Evolutionary conservation across 164 flowering plant species (phyloP).

Genomic region (Macadamia integrifolia): DNA sequence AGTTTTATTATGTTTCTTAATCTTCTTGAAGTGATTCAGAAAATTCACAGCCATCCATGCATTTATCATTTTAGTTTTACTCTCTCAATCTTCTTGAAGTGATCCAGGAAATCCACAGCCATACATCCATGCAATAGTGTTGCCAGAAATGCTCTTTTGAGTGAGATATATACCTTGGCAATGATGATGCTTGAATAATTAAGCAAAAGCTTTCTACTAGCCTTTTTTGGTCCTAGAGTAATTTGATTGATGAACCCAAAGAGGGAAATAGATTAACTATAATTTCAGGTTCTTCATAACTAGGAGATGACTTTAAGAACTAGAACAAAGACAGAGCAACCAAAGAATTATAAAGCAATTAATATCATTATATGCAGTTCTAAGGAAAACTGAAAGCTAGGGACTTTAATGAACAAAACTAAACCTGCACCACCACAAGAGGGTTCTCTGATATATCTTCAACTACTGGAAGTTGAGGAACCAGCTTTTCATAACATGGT

Average conservation of each 20-base stretch:
- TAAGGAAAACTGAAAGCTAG: neutral
- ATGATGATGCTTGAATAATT: neutral
- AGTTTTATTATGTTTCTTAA: no score
- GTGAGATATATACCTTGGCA: neutral
- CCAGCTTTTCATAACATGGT: conserved; percentile 21
- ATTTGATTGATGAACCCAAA: neutral
- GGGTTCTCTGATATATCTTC: conserved; percentile 20
- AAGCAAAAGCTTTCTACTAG: neutral
- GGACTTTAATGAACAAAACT: neutral
- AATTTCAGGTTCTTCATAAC: neutral
- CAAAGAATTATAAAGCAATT: neutral
- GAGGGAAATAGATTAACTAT: neutral
- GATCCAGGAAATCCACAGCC: neutral
- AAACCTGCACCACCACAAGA: conserved; percentile 23
- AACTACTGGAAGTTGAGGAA: conserved; percentile 13
- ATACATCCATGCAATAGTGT: neutral
- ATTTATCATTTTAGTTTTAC: no score
- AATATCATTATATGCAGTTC: neutral
- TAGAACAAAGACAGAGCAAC: neutral
- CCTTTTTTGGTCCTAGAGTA: neutral
- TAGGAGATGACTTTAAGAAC: neutral
- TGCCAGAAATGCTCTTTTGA: neutral
- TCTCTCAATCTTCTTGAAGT: no score
- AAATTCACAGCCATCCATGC: no score
- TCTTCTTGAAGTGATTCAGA: no score